phyloP scores from a whole-genome alignment of 768 basidiomycete species.

The Mycena latifolia region DNA sequence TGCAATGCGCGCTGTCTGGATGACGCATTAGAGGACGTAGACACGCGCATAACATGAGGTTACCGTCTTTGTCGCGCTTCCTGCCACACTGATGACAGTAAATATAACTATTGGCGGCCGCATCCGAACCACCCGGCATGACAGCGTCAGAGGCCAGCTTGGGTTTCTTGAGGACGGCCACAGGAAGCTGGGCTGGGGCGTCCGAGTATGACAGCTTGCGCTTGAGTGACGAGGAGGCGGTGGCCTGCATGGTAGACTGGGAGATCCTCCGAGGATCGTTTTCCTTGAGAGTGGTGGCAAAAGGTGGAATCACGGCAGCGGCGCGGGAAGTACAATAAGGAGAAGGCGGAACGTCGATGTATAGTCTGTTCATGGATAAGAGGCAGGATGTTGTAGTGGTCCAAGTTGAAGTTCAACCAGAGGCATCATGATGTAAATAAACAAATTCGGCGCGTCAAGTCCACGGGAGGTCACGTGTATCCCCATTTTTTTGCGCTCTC shows the following conservation, averaged over 20 bases:
- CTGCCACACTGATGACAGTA: constrained; percentile 82
- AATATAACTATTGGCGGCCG: constrained; percentile 47
- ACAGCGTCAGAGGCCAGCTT: constrained; percentile 32
- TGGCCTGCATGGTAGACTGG: constrained; percentile 35
- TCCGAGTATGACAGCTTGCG: constrained; percentile 61
- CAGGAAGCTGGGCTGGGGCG: constrained; percentile 38
- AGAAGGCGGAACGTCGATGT: constrained; percentile 23
- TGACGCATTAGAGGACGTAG: constrained; percentile 10
- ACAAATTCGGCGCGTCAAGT: too few species aligned
- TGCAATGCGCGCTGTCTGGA: constrained; percentile 54
- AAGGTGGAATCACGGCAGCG: background rate
- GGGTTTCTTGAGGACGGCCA: constrained; percentile 34
- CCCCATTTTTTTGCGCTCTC: too few species aligned
- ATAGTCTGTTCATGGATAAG: too few species aligned
- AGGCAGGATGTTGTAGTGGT: background rate
- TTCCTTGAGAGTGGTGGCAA: constrained; percentile 57
- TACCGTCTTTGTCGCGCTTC: constrained; percentile 63
- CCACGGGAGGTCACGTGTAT: too few species aligned
- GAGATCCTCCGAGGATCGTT: constrained; percentile 49
- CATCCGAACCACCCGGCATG: constrained; percentile 32
- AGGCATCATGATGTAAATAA: too few species aligned
- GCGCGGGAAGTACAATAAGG: constrained; percentile 1
- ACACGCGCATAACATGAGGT: constrained; percentile 20
- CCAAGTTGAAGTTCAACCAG: background rate
- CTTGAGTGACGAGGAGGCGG: constrained; percentile 53